Evolutionary conservation across 1,284 basidiomycete genomes (phyloP).

Genomic region (Ganoderma leucocontextum): DNA sequence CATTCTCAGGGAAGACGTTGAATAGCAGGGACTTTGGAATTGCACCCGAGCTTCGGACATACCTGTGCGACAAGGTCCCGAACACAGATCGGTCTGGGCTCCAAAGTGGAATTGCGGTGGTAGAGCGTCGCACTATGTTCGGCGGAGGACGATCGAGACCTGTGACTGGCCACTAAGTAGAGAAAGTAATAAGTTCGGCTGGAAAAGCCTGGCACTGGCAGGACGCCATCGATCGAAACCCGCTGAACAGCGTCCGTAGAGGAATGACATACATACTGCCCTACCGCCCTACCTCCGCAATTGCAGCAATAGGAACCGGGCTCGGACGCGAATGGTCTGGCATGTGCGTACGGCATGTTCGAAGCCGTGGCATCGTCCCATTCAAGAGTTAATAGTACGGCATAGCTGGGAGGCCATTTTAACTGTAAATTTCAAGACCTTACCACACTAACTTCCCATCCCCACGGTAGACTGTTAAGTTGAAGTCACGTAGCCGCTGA

Average conservation of each 20-base stretch:
- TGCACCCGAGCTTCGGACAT: constrained; percentile 1
- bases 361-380: not conserved
- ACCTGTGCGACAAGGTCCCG: constrained; percentile 2
- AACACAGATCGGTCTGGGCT: not conserved
- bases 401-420: constrained; percentile 1
- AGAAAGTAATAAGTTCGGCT: not conserved
- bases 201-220: not conserved
- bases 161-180: not conserved
- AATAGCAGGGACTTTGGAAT: not conserved
- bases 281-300: not conserved
- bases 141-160: not conserved
- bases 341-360: constrained; percentile 6
- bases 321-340: not conserved
- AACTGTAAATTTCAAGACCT: not conserved
- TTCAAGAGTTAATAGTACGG: not conserved
- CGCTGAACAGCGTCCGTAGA: not conserved
- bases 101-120: not conserved
- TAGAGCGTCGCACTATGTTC: not conserved
- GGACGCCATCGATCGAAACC: not conserved
- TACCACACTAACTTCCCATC: constrained; percentile 7
- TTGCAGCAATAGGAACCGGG: not conserved
- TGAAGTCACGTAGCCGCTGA: not conserved
- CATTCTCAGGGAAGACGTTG: not conserved
- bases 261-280: not conserved
- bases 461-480: not conserved